Percentiles rank a stretch among this genome's conserved stretches.
phyloP scores from a whole-genome alignment of 192 early-diverging fungal species.

The Podila horticola region DNA sequence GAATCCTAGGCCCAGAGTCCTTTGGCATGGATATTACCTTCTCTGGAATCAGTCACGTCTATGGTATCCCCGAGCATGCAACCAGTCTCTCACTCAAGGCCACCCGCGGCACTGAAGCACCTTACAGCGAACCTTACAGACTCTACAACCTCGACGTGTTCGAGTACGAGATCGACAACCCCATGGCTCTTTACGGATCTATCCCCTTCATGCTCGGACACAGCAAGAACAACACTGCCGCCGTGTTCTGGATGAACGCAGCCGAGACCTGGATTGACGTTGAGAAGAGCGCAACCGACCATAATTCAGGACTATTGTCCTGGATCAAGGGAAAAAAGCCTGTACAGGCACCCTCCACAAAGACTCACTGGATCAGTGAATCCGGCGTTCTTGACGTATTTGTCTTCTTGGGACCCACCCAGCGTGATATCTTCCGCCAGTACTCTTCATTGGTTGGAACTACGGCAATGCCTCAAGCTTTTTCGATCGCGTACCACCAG shows the following conservation, averaged over 20 bases:
- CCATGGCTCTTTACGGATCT: conserved; percentile 97
- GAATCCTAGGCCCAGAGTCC: conserved; percentile 81
- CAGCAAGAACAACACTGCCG: conserved; percentile 74
- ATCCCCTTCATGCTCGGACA: conserved; percentile 96
- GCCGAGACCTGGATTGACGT: conserved; percentile 99
- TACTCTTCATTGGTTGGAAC: conserved; percentile 84
- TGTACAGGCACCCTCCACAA: conserved; percentile 49
- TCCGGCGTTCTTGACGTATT: conserved; percentile 92
- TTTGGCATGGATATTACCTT: conserved; percentile 95
- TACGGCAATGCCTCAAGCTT: conserved; percentile 85
- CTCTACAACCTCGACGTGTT: conserved; percentile 99
- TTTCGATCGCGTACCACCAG: conserved; percentile 95
- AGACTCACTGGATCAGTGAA: conserved; percentile 96
- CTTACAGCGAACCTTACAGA: conserved; percentile 93
- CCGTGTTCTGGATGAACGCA: conserved; percentile 92
- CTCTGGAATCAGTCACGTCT: conserved; percentile 85
- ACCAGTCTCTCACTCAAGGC: conserved; percentile 85
- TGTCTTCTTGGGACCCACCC: conserved; percentile 79
- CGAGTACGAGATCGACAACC: conserved; percentile 94
- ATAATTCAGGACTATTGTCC: conserved; percentile 31
- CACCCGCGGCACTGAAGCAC: conserved; percentile 77
- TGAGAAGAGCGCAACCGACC: conserved; percentile 67
- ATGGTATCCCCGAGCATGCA: conserved; percentile 97
- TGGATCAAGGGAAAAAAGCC: conserved; percentile 48
- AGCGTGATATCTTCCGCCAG: conserved; percentile 73